Conservation (phyloP, 129 eudicot species). For the Tanacetum coccineum region DNA sequence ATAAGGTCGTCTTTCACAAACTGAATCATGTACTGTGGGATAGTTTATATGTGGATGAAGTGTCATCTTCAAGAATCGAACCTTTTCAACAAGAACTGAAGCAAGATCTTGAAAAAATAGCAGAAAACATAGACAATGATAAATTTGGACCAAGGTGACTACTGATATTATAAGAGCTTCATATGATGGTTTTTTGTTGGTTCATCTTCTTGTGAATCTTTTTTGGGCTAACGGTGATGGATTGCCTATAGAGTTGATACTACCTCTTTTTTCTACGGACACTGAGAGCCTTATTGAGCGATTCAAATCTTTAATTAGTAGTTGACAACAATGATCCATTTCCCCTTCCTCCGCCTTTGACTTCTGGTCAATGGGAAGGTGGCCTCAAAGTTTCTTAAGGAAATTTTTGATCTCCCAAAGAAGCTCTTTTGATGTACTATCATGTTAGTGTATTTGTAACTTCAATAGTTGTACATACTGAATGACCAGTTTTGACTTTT, state of each 20-base stretch:
- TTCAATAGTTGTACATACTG: background rate
- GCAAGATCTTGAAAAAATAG: no score
- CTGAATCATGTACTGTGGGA: no score
- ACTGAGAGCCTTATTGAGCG: no score
- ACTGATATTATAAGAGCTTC: constrained; percentile 79
- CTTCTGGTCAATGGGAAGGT: constrained; percentile 50
- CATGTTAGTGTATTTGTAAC: background rate
- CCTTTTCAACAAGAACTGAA: no score
- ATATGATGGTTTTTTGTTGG: constrained; percentile 71
- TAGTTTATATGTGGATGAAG: no score
- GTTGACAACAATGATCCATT: constrained; percentile 29
- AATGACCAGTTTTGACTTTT: no score
- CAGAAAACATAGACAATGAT: constrained; percentile 64
- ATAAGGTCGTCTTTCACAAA: no score
- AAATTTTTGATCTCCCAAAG: constrained; percentile 42
- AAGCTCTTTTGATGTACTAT: constrained; percentile 24
- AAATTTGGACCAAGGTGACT: constrained; percentile 58
- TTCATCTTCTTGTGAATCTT: constrained; percentile 49
- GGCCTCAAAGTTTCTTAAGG: constrained; percentile 57
- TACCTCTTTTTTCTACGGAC: constrained; percentile 40
- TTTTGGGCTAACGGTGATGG: constrained; percentile 75
- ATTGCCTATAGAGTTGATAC: constrained; percentile 46
- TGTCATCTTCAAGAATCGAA: no score
- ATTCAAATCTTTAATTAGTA: constrained; percentile 31
- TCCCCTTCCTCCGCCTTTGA: no score